Base-by-base conservation (phyloP, 345 rosid genomes). In the Sisymbrium irio region DNA sequence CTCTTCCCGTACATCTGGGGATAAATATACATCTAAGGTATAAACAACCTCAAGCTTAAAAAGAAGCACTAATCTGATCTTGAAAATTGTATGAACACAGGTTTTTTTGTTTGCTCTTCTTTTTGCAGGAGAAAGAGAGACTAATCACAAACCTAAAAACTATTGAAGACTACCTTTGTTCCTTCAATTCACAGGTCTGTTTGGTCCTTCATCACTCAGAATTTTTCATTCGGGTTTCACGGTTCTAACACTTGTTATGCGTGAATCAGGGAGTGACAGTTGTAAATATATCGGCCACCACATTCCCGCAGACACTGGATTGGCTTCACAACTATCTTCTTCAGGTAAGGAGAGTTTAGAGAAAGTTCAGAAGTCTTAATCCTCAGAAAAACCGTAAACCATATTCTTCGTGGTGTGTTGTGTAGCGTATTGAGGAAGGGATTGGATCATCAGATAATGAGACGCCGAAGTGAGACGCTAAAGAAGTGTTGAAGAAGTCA, bases 101-200 rank as follows among this genome's bases (percentile, higher is more conserved):
- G 35, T 14, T 67, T 14, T 67, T 5, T 62, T 17, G 30, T 17
- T 18, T 58, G 32, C 6, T 45, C 6, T 25, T 35, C 1, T 27
- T 7, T 28, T 39, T 19, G 17, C 85, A 96, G 98, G 93, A 86
- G 79, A 96, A 88, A 78, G 91, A 89, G 32, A 84, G 79, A 73
- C 75, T 90, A 33, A 85, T 89, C 25, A 63, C 83, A 65, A 96
- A 92, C 77, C 78, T 92, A 73, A 90, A 90, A 80, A 92, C 85
- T 51, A 89, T 96, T 67, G 93, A 90, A 81, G 87, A 88, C 77
- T 90, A 96, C 82, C 90, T 96, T 44, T 89, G 96, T 85, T 89
- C 98, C 27, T 92, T 92, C 77, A 75, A 82, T 53, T 81, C 91
- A 44, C 93, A 86, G 97, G 97, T 95, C 73, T 22, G 54, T 40